Percentiles rank a stretch among this genome's conserved stretches.
Evolutionary conservation across 2,329 filamentous ascomycete genomes (phyloP).

Genomic region (Coleophoma eucalyptorum): DNA sequence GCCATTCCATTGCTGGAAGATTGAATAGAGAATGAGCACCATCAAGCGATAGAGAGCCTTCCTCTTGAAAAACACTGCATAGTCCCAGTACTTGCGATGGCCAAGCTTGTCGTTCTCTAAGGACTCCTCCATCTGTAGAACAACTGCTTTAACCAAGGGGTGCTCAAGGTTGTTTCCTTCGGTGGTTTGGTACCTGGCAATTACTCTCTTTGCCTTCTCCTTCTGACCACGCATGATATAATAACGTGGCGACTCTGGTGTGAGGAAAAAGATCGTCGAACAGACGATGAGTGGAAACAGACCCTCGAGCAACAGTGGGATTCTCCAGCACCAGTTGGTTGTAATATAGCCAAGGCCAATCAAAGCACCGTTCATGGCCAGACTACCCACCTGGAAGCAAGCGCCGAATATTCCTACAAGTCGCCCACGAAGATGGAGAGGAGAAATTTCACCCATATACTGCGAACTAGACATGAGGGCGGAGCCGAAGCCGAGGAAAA

Average conservation of each 20-base stretch:
- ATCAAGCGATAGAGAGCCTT: conserved; percentile 37
- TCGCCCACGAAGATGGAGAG: conserved; percentile 42
- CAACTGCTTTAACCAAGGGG: conserved; percentile 17
- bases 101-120: conserved; percentile 19
- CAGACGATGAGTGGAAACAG: conserved; percentile 30
- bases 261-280: conserved; percentile 21
- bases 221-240: conserved; percentile 28
- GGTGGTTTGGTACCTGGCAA: conserved; percentile 44
- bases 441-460: conserved; percentile 44
- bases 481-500: conserved; percentile 20
- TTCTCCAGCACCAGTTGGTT: conserved; percentile 20
- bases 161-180: conserved; percentile 24
- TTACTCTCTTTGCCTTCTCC: conserved; percentile 29
- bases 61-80: conserved; percentile 41
- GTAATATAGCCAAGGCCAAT: conserved; percentile 28
- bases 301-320: conserved; percentile 25
- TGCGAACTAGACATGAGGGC: conserved; percentile 28
- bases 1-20: conserved; percentile 21
- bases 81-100: conserved; percentile 40
- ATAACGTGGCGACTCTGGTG: conserved; percentile 31
- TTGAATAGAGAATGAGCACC: conserved; percentile 38
- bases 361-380: conserved; percentile 34
- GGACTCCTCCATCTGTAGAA: conserved; percentile 25
- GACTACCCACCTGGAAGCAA: conserved; percentile 34
- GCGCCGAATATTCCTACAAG: conserved; percentile 44